phyloP scores from a whole-genome alignment of 192 early-diverging fungal genomes.

The Coemansia sp. region DNA sequence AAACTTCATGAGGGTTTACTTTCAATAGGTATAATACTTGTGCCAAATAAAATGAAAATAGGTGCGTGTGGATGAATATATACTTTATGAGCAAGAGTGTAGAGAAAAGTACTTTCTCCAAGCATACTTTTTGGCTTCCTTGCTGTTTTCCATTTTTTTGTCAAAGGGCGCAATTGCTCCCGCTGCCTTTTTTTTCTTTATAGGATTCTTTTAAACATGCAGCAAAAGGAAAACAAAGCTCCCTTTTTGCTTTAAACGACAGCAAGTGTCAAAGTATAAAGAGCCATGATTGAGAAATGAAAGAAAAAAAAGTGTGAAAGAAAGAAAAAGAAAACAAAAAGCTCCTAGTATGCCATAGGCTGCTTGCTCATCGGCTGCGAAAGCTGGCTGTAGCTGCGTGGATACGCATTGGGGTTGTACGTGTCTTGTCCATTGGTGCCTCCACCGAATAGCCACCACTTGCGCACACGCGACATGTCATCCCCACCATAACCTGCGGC shows the following conservation, averaged over 20 bases:
- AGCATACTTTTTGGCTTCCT: too few relatives aligned
- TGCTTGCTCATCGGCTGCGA: background rate
- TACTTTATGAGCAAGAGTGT: background rate
- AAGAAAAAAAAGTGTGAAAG: background rate
- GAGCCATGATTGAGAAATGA: background rate
- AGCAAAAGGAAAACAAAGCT: background rate
- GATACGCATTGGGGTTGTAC: background rate
- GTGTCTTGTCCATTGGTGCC: background rate
- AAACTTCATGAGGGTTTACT: conserved; percentile 12
- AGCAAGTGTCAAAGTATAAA: background rate
- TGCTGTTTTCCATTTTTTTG: too few relatives aligned
- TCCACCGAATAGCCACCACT: background rate
- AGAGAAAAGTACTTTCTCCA: background rate
- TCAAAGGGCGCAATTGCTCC: background rate
- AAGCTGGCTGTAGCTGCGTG: background rate
- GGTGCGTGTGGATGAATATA: background rate
- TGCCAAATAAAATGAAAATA: background rate
- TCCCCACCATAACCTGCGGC: background rate
- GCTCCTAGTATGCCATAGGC: background rate
- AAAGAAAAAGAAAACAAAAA: background rate
- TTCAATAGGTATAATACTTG: too few relatives aligned
- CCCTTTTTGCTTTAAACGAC: background rate
- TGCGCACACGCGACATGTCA: background rate
- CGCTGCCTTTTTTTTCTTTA: background rate
- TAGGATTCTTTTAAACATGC: background rate